Percentiles rank a stretch among this genome's conserved stretches.
Conservation (phyloP, 2,329 filamentous ascomycete genomes). For the Curvularia verruculosa region DNA sequence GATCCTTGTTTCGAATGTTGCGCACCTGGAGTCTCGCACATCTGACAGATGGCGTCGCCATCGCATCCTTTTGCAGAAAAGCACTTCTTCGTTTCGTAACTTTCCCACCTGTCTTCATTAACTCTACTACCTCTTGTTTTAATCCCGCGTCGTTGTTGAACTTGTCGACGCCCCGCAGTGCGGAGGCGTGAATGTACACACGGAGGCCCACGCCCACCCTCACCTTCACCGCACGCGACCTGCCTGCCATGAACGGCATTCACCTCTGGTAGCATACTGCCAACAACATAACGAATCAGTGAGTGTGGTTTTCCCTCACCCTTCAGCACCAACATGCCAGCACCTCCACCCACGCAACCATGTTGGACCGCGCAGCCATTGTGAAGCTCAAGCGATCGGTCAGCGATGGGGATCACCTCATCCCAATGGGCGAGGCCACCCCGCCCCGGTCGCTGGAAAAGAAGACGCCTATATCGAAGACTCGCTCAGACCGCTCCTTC, state of each 20-base stretch:
- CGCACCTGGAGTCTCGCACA: slow-evolving; percentile 10
- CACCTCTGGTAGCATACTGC: slow-evolving; percentile 29
- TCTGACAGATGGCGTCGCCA: slow-evolving; percentile 18
- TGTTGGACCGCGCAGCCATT: slow-evolving; percentile 27
- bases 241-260: slow-evolving; percentile 33
- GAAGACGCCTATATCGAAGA: slow-evolving; percentile 7
- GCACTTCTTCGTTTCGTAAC: slow-evolving; percentile 8
- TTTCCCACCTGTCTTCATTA: not conserved
- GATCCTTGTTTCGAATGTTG: slow-evolving; percentile 28
- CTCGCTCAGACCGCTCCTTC: slow-evolving; percentile 28
- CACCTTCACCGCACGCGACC: slow-evolving; percentile 25
- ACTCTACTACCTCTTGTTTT: not conserved
- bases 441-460: slow-evolving; percentile 21
- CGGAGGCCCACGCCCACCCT: slow-evolving; percentile 16
- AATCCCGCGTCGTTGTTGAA: slow-evolving; percentile 13
- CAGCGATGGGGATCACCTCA: slow-evolving; percentile 29
- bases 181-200: slow-evolving; percentile 27
- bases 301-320: slow-evolving; percentile 25
- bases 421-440: slow-evolving; percentile 22
- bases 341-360: slow-evolving; percentile 17
- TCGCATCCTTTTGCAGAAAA: slow-evolving; percentile 6
- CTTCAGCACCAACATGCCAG: slow-evolving; percentile 3
- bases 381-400: slow-evolving; percentile 34
- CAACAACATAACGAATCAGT: slow-evolving; percentile 24
- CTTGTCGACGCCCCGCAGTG: slow-evolving; percentile 11